Conservation (phyloP, 164 flowering plant species). For the Magnolia sinica region DNA sequence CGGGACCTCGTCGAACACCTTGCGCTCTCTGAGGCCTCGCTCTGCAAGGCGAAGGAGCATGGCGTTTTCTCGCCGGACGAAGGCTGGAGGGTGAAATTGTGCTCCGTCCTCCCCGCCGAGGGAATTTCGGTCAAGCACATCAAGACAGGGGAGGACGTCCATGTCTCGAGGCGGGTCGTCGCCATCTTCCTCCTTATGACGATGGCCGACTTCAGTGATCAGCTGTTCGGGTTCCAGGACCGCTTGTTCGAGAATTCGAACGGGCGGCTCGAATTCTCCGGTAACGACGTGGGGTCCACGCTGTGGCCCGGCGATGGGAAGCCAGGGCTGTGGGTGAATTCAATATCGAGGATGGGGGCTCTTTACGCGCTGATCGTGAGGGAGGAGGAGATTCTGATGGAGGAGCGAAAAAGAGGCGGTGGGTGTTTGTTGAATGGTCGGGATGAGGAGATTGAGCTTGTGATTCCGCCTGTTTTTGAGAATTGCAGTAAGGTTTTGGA, state of each 20-base stretch:
- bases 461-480: constrained; percentile 75
- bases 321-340: constrained; percentile 91
- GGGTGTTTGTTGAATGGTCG: constrained; percentile 13
- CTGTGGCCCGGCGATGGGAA: constrained; percentile 95
- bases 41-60: constrained; percentile 33
- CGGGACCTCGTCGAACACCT: constrained; percentile 62
- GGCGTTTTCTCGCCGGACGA: constrained; percentile 41
- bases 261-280: constrained; percentile 64
- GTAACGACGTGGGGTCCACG: constrained; percentile 36
- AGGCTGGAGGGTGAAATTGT: constrained; percentile 68
- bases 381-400: constrained; percentile 65
- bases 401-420: constrained; percentile 34
- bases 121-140: constrained; percentile 75
- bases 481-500: constrained; percentile 59
- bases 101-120: constrained; percentile 45
- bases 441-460: constrained; percentile 73
- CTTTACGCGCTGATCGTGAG: constrained; percentile 57
- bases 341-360: constrained; percentile 79
- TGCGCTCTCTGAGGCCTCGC: constrained; percentile 41
- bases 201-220: constrained; percentile 92
- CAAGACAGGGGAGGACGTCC: constrained; percentile 69
- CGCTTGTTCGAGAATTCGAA: constrained; percentile 56
- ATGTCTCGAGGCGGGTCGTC: constrained; percentile 61
- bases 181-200: constrained; percentile 78
- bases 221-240: constrained; percentile 79